Base-by-base conservation (phyloP, 2,329 filamentous ascomycete species). In the Aspergillus cejpii region DNA sequence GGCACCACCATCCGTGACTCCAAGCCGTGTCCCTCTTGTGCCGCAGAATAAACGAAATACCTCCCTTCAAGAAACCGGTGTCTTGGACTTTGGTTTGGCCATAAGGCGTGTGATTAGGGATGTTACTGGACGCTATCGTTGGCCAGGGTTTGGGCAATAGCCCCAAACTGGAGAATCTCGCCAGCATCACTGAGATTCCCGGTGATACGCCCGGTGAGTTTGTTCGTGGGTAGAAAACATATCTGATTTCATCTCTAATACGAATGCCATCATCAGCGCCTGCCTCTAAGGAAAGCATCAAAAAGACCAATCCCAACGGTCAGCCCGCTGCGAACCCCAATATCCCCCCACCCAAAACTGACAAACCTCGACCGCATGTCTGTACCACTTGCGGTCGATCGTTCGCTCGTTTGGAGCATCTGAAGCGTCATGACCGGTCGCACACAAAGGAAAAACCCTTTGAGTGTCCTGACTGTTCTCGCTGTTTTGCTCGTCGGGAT, bases 361-460 rank as follows among this genome's bases (percentile, higher is more conserved):
- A 98, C 70, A 98, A 97, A 74, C 92, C 92, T 45, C 81, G 91
- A 53, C 92, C 92, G 53, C 92, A 98, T 69, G 83, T 94, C 49
- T 98, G 92, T 73, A 81, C 76, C 31, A 97, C 90, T 38, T 98
- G 92, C 68, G 80, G 83, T 60, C 83, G 92, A 54, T 94, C 87
- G 24, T 98, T 98, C 67, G 92, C 92, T 47, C 83, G 92, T 49
- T 74, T 98, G 58, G 92, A 98, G 71, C 92, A 98, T 67, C 74
- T 98, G 55, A 98, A 98, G 73, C 85, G 92, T 49, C 92, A 98
- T 69, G 92, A 97, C 71, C 81, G 92, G 51, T 95, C 89, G n/a
- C 90, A 96, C 65, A 96, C 90, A 36, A 96, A 98, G 67, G 90
- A 98, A 72, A 98, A 98, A 74, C 92, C 92, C 1, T 98, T 98